A percentile compares a stretch with the other conserved stretches of the same genome.
phyloP scores from a whole-genome alignment of 352 stramenopile species.

The Phytophthora pluvialis region DNA sequence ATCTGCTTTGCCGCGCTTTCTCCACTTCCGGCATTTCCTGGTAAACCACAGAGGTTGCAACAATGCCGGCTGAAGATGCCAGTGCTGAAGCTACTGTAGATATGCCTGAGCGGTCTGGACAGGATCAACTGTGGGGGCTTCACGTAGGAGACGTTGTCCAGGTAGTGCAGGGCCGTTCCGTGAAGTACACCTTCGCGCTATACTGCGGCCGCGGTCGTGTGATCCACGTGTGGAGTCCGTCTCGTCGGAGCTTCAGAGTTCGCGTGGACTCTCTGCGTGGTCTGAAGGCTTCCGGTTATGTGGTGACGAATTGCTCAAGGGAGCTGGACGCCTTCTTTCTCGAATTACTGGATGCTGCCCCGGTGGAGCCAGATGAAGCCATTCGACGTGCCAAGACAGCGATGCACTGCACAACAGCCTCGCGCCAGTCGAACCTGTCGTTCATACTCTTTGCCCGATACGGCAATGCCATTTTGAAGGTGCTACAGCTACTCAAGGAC shows the following conservation, averaged over 20 bases:
- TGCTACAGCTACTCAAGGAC: conserved; percentile 29
- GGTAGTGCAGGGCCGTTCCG: conserved; percentile 12
- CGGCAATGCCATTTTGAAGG: conserved; percentile 27
- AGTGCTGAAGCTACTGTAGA: conserved; percentile 1
- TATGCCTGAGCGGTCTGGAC: neutral
- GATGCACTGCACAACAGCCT: conserved; percentile 26
- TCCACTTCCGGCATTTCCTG: too few species aligned
- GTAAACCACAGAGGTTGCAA: neutral
- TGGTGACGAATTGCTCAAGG: conserved; percentile 12
- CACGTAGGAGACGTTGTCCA: conserved; percentile 41
- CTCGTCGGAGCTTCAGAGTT: conserved; percentile 43
- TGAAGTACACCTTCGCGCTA: conserved; percentile 33
- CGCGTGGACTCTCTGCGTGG: conserved; percentile 46
- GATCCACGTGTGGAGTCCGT: conserved; percentile 50
- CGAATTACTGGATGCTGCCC: conserved; percentile 27
- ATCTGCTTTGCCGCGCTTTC: too few species aligned
- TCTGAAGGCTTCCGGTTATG: conserved; percentile 32
- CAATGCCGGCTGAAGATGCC: conserved; percentile 10
- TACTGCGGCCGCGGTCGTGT: conserved; percentile 47
- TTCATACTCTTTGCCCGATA: conserved; percentile 50
- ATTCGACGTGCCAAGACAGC: conserved; percentile 36
- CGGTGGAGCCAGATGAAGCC: conserved; percentile 16
- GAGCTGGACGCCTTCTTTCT: conserved; percentile 41
- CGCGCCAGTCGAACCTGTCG: conserved; percentile 23
- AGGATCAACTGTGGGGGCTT: conserved; percentile 21